phyloP scores from a whole-genome alignment of 129 eudicot species.

The Glebionis coronaria region DNA sequence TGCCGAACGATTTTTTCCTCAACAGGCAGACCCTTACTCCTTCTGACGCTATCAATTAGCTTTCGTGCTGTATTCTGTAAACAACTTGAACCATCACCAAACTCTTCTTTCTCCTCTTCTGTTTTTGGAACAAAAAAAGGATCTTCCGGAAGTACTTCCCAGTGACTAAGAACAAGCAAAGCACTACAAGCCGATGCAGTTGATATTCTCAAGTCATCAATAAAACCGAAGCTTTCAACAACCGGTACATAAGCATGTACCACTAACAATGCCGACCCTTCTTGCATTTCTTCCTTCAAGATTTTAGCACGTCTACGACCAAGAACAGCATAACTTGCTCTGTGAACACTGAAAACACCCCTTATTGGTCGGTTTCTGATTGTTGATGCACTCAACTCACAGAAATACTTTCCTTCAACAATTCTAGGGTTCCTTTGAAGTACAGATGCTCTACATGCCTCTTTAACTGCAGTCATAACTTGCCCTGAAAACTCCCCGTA shows the following conservation, averaged over 20 bases:
- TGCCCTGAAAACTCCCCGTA: conserved; percentile 33
- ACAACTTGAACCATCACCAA: conserved; percentile 18
- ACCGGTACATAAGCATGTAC: conserved; percentile 95
- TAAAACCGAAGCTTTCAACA: conserved; percentile 85
- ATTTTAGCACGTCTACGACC: conserved; percentile 75
- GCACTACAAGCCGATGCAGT: conserved; percentile 92
- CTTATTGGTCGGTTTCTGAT: no score
- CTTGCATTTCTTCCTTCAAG: conserved; percentile 91
- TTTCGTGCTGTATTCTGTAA: conserved; percentile 69
- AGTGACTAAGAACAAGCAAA: conserved; percentile 86
- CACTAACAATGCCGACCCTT: conserved; percentile 81
- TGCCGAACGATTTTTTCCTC: conserved; percentile 91
- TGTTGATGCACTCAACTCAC: conserved; percentile 65
- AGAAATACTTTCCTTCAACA: conserved; percentile 83
- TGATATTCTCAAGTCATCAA: conserved; percentile 86
- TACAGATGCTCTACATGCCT: conserved; percentile 73
- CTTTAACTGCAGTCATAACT: conserved; percentile 90
- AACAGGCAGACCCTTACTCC: conserved; percentile 82
- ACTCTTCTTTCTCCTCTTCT: conserved; percentile 88
- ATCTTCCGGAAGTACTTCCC: conserved; percentile 70
- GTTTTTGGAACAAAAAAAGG: conserved; percentile 48
- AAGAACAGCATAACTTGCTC: conserved; percentile 83
- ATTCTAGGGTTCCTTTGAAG: conserved; percentile 76
- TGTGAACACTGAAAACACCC: conserved; percentile 45
- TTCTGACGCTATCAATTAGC: conserved; percentile 78